Conservation (phyloP, 306 rosid genomes). For the Hylodesmum podocarpum region DNA sequence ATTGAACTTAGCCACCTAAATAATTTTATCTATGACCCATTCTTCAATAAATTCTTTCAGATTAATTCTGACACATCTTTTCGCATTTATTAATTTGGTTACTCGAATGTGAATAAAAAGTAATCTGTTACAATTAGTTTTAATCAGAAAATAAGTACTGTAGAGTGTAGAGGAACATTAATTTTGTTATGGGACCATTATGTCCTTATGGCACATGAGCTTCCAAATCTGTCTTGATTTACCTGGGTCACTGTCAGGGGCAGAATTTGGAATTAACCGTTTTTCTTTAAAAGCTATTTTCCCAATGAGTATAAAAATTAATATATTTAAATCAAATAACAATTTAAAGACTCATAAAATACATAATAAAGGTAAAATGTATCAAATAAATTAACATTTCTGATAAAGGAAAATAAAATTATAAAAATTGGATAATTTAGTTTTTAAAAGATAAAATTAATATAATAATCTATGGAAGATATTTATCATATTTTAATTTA, state of each 20-base stretch:
- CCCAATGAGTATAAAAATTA: too few species aligned
- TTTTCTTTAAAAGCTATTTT: neutral
- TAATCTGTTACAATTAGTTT: neutral
- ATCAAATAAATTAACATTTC: neutral
- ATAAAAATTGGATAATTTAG: too few species aligned
- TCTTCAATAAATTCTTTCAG: neutral
- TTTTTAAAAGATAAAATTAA: too few species aligned
- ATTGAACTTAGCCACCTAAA: neutral
- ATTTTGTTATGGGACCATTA: neutral
- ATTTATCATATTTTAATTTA: too few species aligned
- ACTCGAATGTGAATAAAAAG: neutral
- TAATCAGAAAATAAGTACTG: neutral
- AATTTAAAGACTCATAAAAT: neutral
- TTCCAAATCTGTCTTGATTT: neutral
- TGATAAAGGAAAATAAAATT: too few species aligned
- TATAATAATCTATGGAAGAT: too few species aligned
- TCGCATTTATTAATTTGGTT: neutral
- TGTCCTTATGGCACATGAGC: neutral
- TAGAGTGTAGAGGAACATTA: neutral
- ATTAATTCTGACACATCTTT: neutral
- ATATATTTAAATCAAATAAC: neutral
- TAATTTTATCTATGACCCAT: neutral
- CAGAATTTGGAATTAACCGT: neutral
- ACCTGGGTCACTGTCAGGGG: neutral
- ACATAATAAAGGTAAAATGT: neutral